These are phyloP conservation scores for Fusarium neocosmosporiellum DNA, from an alignment of 2,329 filamentous ascomycete genomes.

Conservation along the genomic window DNA sequence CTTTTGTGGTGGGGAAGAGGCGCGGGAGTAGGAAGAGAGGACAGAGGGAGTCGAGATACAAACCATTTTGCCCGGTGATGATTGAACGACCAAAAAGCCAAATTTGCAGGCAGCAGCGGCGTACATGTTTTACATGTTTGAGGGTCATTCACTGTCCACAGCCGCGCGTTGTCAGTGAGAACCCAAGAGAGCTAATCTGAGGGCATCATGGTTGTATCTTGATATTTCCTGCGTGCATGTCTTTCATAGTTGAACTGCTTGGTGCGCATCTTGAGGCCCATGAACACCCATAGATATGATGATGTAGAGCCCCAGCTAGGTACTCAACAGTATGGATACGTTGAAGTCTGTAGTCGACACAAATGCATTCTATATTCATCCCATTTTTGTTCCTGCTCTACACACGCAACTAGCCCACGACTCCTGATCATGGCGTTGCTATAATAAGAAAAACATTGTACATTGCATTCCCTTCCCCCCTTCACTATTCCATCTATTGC, in stretches of 20 bases:
- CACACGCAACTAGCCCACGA: conserved; percentile 24
- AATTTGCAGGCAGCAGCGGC: conserved; percentile 65
- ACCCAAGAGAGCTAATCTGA: conserved; percentile 69
- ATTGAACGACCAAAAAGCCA: conserved; percentile 67
- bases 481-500: conserved; percentile 49
- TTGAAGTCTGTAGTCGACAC: conserved; percentile 9
- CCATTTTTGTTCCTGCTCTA: conserved; percentile 39
- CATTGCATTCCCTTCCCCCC: conserved; percentile 27
- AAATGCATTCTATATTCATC: conserved; percentile 37
- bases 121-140: conserved; percentile 17
- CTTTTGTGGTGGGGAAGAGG: not conserved
- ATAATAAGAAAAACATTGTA: conserved; percentile 24
- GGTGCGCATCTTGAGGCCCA: not conserved
- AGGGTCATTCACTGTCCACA: conserved; percentile 13
- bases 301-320: not conserved
- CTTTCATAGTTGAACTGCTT: not conserved
- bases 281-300: not conserved
- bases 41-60: conserved; percentile 20
- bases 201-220: conserved; percentile 49
- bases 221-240: not conserved
- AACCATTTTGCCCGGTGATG: conserved; percentile 58
- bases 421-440: conserved; percentile 6
- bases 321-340: not conserved
- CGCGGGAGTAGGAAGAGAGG: not conserved
- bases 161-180: conserved; percentile 62